phyloP scores from a whole-genome alignment of 2,329 filamentous ascomycete species.

The Nothopassalora personata region DNA sequence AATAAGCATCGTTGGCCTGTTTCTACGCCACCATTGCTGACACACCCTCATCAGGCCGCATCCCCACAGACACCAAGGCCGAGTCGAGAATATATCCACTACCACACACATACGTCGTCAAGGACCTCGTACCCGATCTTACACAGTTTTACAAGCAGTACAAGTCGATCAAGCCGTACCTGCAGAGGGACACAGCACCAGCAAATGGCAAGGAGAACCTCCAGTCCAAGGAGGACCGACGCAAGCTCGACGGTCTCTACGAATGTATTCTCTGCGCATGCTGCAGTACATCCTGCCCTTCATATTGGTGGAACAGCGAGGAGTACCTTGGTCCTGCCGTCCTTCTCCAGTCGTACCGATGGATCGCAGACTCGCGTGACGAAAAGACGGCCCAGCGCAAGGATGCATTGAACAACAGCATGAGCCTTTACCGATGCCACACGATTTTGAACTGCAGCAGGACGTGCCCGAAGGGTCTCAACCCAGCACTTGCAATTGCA shows the following conservation, averaged over 20 bases:
- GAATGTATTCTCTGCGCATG: constrained; percentile 99
- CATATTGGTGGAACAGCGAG: constrained; percentile 99
- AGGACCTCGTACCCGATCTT: constrained; percentile 95
- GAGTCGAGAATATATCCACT: constrained; percentile 96
- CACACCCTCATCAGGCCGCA: constrained; percentile 66
- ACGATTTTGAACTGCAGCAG: constrained; percentile 98
- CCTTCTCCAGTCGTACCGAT: constrained; percentile 95
- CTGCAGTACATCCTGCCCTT: constrained; percentile 99
- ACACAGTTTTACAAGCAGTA: constrained; percentile 99
- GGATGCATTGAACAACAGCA: constrained; percentile 91
- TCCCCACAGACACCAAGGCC: constrained; percentile 72
- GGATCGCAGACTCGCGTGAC: constrained; percentile 92
- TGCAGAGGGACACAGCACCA: constrained; percentile 81
- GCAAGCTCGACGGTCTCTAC: constrained; percentile 96
- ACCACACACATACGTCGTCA: constrained; percentile 98
- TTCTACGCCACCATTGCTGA: constrained; percentile 11
- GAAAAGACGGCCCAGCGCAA: constrained; percentile 84
- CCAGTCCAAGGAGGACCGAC: constrained; percentile 85
- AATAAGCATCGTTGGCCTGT: background rate
- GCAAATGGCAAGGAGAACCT: constrained; percentile 86
- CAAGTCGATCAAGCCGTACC: constrained; percentile 98
- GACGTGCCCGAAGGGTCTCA: constrained; percentile 96
- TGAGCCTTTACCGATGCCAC: constrained; percentile 98
- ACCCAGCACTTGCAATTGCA: constrained; percentile 90
- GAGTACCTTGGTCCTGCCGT: constrained; percentile 97